Percentiles rank a stretch among this genome's conserved stretches.
Evolutionary conservation across 768 basidiomycete genomes (phyloP).

Genomic region (Amanita phalloides): DNA sequence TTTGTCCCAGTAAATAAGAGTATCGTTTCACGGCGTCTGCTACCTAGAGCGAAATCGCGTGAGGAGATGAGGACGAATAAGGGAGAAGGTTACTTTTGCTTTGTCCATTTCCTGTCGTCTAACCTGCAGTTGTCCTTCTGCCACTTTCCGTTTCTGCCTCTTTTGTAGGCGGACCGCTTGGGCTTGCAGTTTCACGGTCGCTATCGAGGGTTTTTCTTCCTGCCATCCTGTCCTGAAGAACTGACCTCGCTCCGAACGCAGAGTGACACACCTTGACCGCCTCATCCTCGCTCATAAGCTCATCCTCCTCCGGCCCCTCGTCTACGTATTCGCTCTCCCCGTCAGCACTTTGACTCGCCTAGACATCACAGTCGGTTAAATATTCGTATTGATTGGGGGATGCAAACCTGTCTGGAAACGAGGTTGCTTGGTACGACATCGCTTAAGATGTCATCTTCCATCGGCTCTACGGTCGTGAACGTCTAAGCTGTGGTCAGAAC

Average conservation of each 20-base stretch:
- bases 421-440: conserved; percentile 90
- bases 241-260: neutral
- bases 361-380: conserved; percentile 3
- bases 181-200: conserved; percentile 21
- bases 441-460: conserved; percentile 76
- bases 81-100: conserved; percentile 46
- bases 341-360: conserved; percentile 54
- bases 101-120: conserved; percentile 84
- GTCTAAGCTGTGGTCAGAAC: conserved; percentile 14
- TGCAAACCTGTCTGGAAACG: conserved; percentile 71
- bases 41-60: conserved; percentile 36
- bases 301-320: conserved; percentile 48
- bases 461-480: conserved; percentile 27
- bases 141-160: conserved; percentile 47
- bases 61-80: conserved; percentile 1
- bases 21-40: conserved; percentile 94
- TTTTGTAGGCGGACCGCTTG: conserved; percentile 24
- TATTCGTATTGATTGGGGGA: neutral
- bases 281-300: conserved; percentile 45
- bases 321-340: conserved; percentile 69
- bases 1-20: conserved; percentile 95
- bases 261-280: conserved; percentile 16
- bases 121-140: conserved; percentile 56
- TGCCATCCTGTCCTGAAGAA: conserved; percentile 3
- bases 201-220: conserved; percentile 15